Evolutionary conservation across 2,329 filamentous ascomycete species (phyloP), one percentile per base, ranked within the genome.

Genomic region (Pseudogymnoascus sp.): DNA sequence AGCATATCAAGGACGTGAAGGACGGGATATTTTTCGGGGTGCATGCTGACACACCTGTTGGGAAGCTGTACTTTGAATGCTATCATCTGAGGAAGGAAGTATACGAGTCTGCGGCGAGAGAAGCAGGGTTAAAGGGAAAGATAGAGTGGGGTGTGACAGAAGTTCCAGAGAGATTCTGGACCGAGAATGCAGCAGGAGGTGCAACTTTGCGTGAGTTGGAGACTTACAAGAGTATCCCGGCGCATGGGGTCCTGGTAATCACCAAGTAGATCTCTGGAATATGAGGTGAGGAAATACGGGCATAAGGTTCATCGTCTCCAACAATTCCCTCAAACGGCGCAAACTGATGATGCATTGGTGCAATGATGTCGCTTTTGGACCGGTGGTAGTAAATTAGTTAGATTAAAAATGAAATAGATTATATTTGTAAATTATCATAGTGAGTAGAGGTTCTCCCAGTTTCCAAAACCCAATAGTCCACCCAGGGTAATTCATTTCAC

Each of bases 31-130:
- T 50, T 57, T 61, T 65, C 5, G 64, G 61, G 2, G 61, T 65
- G 40, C 50, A 64, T 58, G 65, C 59, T 9, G 62, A 64, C 3
- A 68, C 66, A 17, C 63, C 63, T 8, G 60, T 63, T 6, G 67
- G 64, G 33, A 62, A 67, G 4, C 44, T 73, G 11, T 60, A 63
- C 15, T 71, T 72, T 58, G 60, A 65, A 10, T 67, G 63, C 44
- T 72, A 67, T 50, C 69, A 72, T 64, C 63, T 74, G 59, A 66
- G 61, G 54, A 68, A 67, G 63, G 66, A 65, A 31, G 40, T 71
- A 2, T 71, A 70, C 59, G 68, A 73, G 61, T 61, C 65, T 35
- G 69, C 67, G 11, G 71, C 71, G 11, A 66, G 67, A 36, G 66
- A 67, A 13, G 72, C 66, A 2, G 71, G 71, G 1, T 60, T 74